Base-by-base conservation (phyloP, 169 alveolate species). In the Plasmodium gonderi region DNA sequence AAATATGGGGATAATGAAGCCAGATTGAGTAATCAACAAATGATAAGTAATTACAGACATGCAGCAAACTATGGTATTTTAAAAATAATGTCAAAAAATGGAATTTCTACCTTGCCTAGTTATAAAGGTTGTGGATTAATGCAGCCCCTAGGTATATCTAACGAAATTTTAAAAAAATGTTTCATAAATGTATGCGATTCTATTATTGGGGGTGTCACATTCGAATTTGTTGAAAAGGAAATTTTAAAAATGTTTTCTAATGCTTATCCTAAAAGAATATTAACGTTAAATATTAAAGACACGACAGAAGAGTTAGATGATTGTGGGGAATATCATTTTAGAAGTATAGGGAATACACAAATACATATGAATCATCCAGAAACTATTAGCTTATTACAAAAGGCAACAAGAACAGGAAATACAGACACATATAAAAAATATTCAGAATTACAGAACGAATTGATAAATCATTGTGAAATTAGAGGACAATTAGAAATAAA, bases 1-100 rank as follows among this genome's bases (percentile, higher is more conserved):
- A 78, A 47, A 49, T 79, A 45, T 69, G 79, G 91, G 2, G 80
- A 83, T 83, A 90, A 72, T 75, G 92, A 90, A 79, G 95, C 89
- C 5, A 44, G 92, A 40, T 20, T 91, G 47, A 69, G 89, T 49
- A 83, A 80, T 72, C 51, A 45, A 8, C 92, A 91, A 17, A 91
- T 90, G 94, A 79, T 94, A 44, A 91, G 94, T 65, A 81, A 91
- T 51, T 92, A 92, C 89, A 65, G 92, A 49, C 91, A 85, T 78
- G 94, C 92, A 68, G 90, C 91, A 51, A 83, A 93, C 45, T 78
- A 79, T 44, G 95, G 91, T 33, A 76, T 80, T n/a, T 54, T 91
- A 90, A 95, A 95, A 95, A 95, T 95, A 6, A 95, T 95, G 97
- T 91, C 96, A 74, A 94, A 94, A 93, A 91, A 92, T 92, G 97